Evolutionary conservation across 805 yeast genomes (phyloP), one percentile per base, ranked within the genome.

Genomic region (Kuraishia floccosa): DNA sequence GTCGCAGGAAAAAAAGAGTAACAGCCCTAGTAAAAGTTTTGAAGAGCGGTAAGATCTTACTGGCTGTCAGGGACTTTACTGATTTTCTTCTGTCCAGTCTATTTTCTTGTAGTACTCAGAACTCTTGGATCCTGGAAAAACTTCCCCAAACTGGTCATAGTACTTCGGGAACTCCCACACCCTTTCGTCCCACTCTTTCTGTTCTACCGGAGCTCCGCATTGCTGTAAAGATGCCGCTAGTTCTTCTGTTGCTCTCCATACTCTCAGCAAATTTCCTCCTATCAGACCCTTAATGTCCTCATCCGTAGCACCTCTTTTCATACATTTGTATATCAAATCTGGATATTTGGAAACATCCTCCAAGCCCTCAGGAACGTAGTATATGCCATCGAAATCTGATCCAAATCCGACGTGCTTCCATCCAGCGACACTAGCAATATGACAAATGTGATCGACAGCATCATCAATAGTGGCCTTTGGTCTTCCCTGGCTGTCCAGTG

Each of bases 291-390:
- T 39, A 15, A 66, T 57, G 24, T 67, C 56, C n/a, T 55, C 63
- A 26, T 66, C 70, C 1, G 61, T 43, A 2, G 72, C 72, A 19
- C 54, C 54, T 3, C 46, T 39, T 4, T 28, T 45, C 24, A 30
- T 28, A 17, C 46, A 42, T 23, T 39, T 45, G 33, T 54, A 56
- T 18, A 68, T 42, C 30, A 69, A 44, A 25, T 64, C 70, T 0
- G 75, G 75, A 38, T 68, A 69, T 40, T 68, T 69, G 9, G 73
- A 65, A 1, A 66, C 73, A 39, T 69, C 72, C 41, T 68, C 73
- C n/a, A 69, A 44, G 0, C 73, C 75, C 12, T 35, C 41, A 5
- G 75, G 74, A 1, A 64, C 69, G 5, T 34, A 43, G 13, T 65
- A 63, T 31, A 67, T 67, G 10, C 74, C 75, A 41, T 68, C 75